phyloP scores from a whole-genome alignment of 495 filamentous ascomycete genomes.

The Hypoxylon rickii region DNA sequence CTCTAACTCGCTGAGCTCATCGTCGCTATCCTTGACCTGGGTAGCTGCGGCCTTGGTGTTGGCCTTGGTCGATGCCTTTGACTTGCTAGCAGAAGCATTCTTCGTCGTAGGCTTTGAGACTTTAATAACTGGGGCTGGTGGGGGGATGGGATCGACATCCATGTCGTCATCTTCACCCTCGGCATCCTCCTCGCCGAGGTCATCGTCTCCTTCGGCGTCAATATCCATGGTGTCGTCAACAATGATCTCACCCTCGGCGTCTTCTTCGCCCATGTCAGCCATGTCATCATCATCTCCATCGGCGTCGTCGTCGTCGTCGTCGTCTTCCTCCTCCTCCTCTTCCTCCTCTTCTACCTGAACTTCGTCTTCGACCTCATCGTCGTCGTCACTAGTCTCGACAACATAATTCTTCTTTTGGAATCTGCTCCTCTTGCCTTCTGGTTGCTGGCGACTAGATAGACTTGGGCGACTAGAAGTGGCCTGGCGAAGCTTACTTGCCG shows the following conservation, averaged over 20 bases:
- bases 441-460: conserved; percentile 34
- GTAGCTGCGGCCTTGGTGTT: conserved; percentile 34
- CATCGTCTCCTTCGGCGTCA: conserved; percentile 53
- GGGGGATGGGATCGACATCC: conserved; percentile 43
- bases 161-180: conserved; percentile 56
- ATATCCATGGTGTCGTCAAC: conserved; percentile 54
- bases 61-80: conserved; percentile 25
- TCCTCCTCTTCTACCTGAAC: conserved; percentile 49
- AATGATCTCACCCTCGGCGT: conserved; percentile 50
- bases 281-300: conserved; percentile 45
- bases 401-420: conserved; percentile 71
- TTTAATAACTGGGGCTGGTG: conserved; percentile 49
- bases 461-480: conserved; percentile 58
- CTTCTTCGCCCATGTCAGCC: conserved; percentile 41
- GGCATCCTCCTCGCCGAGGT: conserved; percentile 53
- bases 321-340: conserved; percentile 51
- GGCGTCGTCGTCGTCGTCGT: conserved; percentile 51
- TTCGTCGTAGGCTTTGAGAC: conserved; percentile 45
- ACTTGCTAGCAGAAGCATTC: conserved; percentile 31
- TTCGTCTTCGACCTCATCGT: conserved; percentile 52
- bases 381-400: conserved; percentile 60
- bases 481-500: conserved; percentile 79
- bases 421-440: conserved; percentile 63
- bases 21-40: conserved; percentile 44
- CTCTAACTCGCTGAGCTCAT: conserved; percentile 53